Evolutionary conservation across 116 monocot species (phyloP).

Genomic region (Posidonia oceanica): DNA sequence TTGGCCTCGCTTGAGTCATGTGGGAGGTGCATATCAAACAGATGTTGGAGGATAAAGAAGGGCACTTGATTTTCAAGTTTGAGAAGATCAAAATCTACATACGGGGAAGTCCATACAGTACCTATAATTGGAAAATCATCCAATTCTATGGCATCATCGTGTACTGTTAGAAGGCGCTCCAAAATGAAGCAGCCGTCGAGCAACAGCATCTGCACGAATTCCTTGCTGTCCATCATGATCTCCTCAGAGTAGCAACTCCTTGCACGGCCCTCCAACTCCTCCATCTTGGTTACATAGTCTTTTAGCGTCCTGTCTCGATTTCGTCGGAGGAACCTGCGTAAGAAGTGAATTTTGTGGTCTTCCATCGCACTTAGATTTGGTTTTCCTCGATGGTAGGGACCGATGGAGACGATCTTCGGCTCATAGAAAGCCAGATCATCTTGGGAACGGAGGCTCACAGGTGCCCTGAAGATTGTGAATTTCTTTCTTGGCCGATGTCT

Average conservation of each 20-base stretch:
- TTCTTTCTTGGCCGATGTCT: too few species aligned
- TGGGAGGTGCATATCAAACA: not conserved
- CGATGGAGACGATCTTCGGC: too few species aligned
- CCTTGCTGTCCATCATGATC: not conserved
- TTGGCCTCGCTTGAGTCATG: not conserved
- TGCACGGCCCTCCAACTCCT: constrained; percentile 1
- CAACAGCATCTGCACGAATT: constrained; percentile 10
- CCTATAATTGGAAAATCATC: not conserved
- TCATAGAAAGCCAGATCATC: too few species aligned
- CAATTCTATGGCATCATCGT: too few species aligned
- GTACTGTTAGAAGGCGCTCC: not conserved
- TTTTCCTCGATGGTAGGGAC: too few species aligned
- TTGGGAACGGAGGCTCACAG: too few species aligned
- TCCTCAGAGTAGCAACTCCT: constrained; percentile 12
- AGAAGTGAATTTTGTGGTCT: too few species aligned
- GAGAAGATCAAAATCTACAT: not conserved
- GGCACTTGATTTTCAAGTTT: constrained; percentile 6
- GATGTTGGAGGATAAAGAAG: not conserved
- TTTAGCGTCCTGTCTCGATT: not conserved
- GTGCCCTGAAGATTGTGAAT: too few species aligned
- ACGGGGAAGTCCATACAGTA: not conserved
- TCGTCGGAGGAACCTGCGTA: too few species aligned
- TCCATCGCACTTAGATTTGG: too few species aligned
- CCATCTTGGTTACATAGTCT: not conserved
- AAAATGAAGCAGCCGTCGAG: constrained; percentile 16